Evolutionary conservation across 2,329 filamentous ascomycete genomes (phyloP), one percentile per base, ranked within the genome.

Genomic region (Elsinoe arachidis): DNA sequence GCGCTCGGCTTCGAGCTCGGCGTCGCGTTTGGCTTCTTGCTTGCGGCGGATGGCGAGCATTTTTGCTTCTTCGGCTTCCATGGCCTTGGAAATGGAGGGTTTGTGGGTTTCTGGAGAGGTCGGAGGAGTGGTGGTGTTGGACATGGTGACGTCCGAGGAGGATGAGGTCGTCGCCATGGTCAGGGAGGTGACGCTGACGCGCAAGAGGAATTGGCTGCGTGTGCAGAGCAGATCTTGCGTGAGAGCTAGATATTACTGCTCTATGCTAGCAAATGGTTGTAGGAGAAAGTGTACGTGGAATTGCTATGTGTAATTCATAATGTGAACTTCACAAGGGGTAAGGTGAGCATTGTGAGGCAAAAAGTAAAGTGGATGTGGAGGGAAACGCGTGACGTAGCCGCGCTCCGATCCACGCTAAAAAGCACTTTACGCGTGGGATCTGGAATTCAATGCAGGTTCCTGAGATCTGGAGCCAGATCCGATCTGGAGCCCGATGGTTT

Each of bases 11-110:
- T 72, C 73, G 58, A 78, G 61, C 62, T 73, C 63, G 34, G 69
- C 67, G 19, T 76, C 72, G 43, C 70, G 72, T 65, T 74, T 75
- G 61, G 68, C 70, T 57, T 78, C 75, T 60, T 73, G 65, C 52
- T 74, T 73, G 51, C 72, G 68, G 56, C 75, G 71, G 38, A 69
- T 66, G 44, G 65, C 59, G 17, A 68, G 69, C 72, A 78, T 76
- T 23, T 69, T 67, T 55, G 73, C 70, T 59, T 78, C 76, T 60
- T 79, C 76, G 26, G 65, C 67, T 59, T 73, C 68, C 72, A 78
- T 73, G 21, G 69, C 65, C 54, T 71, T 66, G 5, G 73, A 71
- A 1, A 73, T 63, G 70, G 67, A 49, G 69, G 68, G 57, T 30
- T 30, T 30, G 26, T 30, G 26, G 4, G 26, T 30, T 30, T 30